Evolutionary conservation across 768 basidiomycete genomes (phyloP).

Genomic region (Lyophyllum decastes): DNA sequence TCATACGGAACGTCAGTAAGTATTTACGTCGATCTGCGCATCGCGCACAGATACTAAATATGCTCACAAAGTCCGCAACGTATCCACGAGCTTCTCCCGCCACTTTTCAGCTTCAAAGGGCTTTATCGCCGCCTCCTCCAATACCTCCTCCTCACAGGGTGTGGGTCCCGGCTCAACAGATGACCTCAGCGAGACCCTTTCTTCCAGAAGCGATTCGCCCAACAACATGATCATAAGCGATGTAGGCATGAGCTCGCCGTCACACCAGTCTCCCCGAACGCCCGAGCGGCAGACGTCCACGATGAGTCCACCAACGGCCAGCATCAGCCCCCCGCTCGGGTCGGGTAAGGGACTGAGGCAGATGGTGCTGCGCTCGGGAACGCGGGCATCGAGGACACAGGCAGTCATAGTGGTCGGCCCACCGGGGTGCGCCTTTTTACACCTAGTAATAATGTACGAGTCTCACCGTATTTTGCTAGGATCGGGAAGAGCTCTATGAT

Average conservation of each 20-base stretch:
- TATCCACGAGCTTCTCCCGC: slow-evolving; percentile 61
- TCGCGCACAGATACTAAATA: not conserved
- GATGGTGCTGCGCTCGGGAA: slow-evolving; percentile 42
- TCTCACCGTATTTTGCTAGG: slow-evolving; percentile 27
- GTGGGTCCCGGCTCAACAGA: slow-evolving; percentile 31
- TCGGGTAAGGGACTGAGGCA: slow-evolving; percentile 46
- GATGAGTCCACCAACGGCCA: slow-evolving; percentile 23
- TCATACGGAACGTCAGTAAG: slow-evolving; percentile 66
- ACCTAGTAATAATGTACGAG: not conserved
- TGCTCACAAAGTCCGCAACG: slow-evolving; percentile 37
- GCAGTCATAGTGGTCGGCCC: slow-evolving; percentile 64
- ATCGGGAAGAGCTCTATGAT: slow-evolving; percentile 80
- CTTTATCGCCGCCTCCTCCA: slow-evolving; percentile 36
- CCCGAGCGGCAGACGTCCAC: slow-evolving; percentile 23
- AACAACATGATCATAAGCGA: not conserved
- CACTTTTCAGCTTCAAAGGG: slow-evolving; percentile 48
- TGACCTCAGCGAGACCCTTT: slow-evolving; percentile 43
- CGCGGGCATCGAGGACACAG: slow-evolving; percentile 52
- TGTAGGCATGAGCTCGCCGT: not conserved
- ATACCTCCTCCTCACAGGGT: slow-evolving; percentile 26
- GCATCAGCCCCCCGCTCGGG: slow-evolving; percentile 34
- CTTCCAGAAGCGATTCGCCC: slow-evolving; percentile 44
- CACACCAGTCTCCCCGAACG: slow-evolving; percentile 3
- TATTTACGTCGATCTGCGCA: slow-evolving; percentile 15
- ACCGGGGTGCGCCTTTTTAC: slow-evolving; percentile 45